Conservation (phyloP, 139 green algal species). For the Chloropicon primus region DNA sequence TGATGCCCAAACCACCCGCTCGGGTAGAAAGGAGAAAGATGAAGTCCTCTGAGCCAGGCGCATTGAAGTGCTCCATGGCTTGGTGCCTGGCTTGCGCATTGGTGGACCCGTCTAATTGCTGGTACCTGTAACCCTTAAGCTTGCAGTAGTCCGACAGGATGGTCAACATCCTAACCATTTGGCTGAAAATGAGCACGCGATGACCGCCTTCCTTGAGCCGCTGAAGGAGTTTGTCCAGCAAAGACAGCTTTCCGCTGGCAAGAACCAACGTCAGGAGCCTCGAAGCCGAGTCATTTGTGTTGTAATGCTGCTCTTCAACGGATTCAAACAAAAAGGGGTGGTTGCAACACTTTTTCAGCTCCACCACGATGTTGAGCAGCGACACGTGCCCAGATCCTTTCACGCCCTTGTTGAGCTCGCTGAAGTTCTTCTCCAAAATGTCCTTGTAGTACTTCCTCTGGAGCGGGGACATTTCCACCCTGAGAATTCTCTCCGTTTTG, state of each 20-base stretch:
- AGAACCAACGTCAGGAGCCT: constrained; percentile 19
- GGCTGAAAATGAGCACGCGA: constrained; percentile 80
- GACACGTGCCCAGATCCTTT: constrained; percentile 34
- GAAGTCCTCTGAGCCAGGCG: constrained; percentile 69
- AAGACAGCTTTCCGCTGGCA: constrained; percentile 47
- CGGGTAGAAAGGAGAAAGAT: constrained; percentile 86
- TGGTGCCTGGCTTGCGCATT: constrained; percentile 46
- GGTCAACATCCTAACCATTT: constrained; percentile 88
- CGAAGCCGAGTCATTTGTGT: not conserved
- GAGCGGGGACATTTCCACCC: constrained; percentile 82
- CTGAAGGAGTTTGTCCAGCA: constrained; percentile 87
- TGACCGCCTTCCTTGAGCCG: constrained; percentile 67
- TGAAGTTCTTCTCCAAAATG: constrained; percentile 88
- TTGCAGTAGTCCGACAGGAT: constrained; percentile 79
- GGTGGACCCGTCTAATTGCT: constrained; percentile 88
- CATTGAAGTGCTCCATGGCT: constrained; percentile 94
- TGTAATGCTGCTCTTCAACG: constrained; percentile 23
- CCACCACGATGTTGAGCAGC: constrained; percentile 79
- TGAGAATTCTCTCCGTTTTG: constrained; percentile 81
- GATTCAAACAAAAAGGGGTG: constrained; percentile 63
- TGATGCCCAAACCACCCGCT: constrained; percentile 75
- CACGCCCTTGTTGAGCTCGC: constrained; percentile 79
- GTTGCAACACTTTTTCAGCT: constrained; percentile 85
- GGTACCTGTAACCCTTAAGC: constrained; percentile 64
- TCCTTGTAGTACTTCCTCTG: constrained; percentile 93